phyloP scores from a whole-genome alignment of 352 stramenopile genomes.

The Pythium phragmitis region DNA sequence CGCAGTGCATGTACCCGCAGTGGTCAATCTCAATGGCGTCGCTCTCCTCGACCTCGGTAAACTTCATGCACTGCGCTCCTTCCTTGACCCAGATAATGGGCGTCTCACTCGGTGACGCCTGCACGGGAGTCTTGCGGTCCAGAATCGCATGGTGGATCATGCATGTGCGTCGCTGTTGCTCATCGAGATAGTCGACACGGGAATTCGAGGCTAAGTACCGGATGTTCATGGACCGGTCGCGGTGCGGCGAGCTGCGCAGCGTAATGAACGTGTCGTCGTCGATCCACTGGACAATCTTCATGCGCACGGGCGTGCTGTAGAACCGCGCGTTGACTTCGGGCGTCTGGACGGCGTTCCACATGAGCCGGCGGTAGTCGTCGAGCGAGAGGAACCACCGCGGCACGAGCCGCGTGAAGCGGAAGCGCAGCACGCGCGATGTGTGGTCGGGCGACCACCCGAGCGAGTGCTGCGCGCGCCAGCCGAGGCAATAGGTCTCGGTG shows the following conservation, averaged over 20 bases:
- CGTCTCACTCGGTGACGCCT: neutral
- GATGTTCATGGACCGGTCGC: constrained; percentile 12
- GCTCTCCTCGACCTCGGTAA: constrained; percentile 24
- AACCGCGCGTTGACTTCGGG: constrained; percentile 22
- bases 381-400: constrained; percentile 20
- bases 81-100: constrained; percentile 30
- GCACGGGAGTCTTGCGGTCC: constrained; percentile 9
- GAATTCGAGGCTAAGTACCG: constrained; percentile 26
- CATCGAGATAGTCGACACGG: constrained; percentile 22
- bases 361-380: constrained; percentile 11
- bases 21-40: constrained; percentile 29
- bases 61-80: constrained; percentile 23
- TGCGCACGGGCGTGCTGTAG: constrained; percentile 22
- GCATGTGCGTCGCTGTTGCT: constrained; percentile 13
- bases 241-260: constrained; percentile 23
- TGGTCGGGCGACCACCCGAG: constrained; percentile 6
- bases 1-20: constrained; percentile 29
- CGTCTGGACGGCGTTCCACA: constrained; percentile 21
- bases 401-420: constrained; percentile 26
- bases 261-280: constrained; percentile 26
- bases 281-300: constrained; percentile 24
- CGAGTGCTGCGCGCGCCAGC: constrained; percentile 24
- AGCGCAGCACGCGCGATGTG: constrained; percentile 18
- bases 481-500: constrained; percentile 26
- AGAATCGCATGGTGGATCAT: constrained; percentile 23